Base-by-base conservation (phyloP, 192 early-diverging fungal genomes). In the Funneliformis geosporum region DNA sequence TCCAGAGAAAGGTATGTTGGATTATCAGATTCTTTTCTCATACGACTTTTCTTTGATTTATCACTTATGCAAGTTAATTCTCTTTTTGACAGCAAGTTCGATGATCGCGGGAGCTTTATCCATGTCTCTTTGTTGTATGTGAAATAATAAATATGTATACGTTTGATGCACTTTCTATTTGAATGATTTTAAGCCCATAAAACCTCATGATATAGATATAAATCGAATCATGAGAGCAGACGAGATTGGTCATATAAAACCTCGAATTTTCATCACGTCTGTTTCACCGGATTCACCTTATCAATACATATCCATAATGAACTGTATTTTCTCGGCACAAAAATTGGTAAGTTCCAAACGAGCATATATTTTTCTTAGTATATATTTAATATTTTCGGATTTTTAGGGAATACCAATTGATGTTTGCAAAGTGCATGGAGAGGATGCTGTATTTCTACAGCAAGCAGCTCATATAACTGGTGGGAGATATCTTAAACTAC, bases 241-340 rank as follows among this genome's bases (percentile, higher is more conserved):
- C 44, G 90, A 91, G 14, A 77, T 87, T 50, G 85, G 83, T 6
- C 84, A 87, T 44, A 79, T 93, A 70, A 88, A 91, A 79, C 88
- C 96, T 27, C 89, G 97, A 38, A 94, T 99, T 60, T 83, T 98
- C 6, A 86, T 95, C 0, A 61, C 99, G 6, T 96, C 96, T 0
- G 94, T 94, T 10, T 96, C 96, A 0, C 91, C 91, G 2, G 98
- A 99, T 80, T 86, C 91, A 1, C 88, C 98, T 8, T 85, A 87
- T 55, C 95, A 99, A 80, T 98, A 99, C 78, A 96, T 99, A 67
- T 87, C 96, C 4, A 91, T 97, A 43, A 99, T 99, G 98, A 99
- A 99, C 83, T 93, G 90, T 75, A 98, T 99, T 47, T 99, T 99
- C 86, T 93, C 96, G 0, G 97, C 97, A 1, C 96, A 99, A 84